Percentiles rank a stretch among this genome's conserved stretches.
These are phyloP conservation scores for Pseudocercospora cruenta DNA, from an alignment of 2,329 filamentous ascomycete genomes.

Conservation along the genomic window DNA sequence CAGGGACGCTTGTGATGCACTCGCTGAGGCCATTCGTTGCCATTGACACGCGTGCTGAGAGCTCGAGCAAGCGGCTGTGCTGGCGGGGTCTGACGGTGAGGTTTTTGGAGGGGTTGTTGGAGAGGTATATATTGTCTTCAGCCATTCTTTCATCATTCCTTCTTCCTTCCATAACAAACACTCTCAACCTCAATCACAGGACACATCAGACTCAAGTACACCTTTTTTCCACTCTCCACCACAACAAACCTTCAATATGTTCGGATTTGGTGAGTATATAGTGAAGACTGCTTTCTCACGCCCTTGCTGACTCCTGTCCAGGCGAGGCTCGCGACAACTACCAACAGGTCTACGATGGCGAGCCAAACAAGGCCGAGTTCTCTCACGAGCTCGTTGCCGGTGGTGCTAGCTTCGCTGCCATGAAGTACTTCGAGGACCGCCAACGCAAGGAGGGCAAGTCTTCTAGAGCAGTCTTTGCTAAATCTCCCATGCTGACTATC, in stretches of 20 bases:
- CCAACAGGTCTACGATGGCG: constrained; percentile 54
- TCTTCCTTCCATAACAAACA: background rate
- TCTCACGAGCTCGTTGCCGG: constrained; percentile 76
- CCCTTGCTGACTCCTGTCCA: background rate
- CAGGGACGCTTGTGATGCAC: constrained; percentile 21
- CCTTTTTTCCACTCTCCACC: background rate
- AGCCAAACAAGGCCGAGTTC: constrained; percentile 60
- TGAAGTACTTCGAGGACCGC: constrained; percentile 78
- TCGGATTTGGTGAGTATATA: constrained; percentile 8
- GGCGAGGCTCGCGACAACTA: constrained; percentile 44
- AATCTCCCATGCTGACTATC: background rate
- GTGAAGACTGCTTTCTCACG: background rate
- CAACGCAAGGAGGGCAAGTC: constrained; percentile 64
- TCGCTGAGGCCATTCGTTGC: constrained; percentile 9
- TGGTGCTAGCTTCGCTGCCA: constrained; percentile 75
- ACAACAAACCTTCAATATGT: constrained; percentile 11
- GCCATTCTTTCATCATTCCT: constrained; percentile 1
- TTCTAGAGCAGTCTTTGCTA: background rate
- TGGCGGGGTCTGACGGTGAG: constrained; percentile 13
- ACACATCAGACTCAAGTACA: background rate
- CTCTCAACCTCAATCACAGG: background rate
- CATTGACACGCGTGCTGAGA: constrained; percentile 9
- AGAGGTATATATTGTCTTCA: constrained; percentile 24
- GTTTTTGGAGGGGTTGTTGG: constrained; percentile 6
- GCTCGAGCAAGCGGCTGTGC: constrained; percentile 12